Evolutionary conservation across 305 asterid genomes (phyloP).

Genomic region (Vinca major): DNA sequence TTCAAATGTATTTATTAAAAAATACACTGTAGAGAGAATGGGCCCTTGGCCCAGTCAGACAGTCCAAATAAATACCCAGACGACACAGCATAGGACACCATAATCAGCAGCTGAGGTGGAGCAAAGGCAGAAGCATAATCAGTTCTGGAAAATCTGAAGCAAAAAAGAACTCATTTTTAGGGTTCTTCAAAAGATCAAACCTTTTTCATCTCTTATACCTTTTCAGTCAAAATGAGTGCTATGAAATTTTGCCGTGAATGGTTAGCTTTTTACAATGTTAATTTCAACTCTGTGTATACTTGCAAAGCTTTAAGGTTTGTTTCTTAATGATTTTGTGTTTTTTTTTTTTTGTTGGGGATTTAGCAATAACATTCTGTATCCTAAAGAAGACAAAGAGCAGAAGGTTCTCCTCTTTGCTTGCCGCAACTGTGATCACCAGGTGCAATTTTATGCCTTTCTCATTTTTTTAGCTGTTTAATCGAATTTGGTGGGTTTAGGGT

Average conservation of each 20-base stretch:
- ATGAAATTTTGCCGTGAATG: slow-evolving; percentile 99
- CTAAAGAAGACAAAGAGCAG: slow-evolving; percentile 94
- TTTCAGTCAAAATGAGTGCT: slow-evolving; percentile 65
- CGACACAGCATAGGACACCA: too few relatives aligned
- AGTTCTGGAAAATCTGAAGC: background rate
- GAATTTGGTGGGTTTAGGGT: background rate
- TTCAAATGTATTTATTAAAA: too few relatives aligned
- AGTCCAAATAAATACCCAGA: too few relatives aligned
- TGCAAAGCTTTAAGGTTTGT: background rate
- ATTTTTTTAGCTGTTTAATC: background rate
- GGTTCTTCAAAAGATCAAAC: background rate
- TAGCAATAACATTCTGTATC: slow-evolving; percentile 94
- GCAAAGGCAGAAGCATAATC: too few relatives aligned
- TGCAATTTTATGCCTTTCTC: background rate
- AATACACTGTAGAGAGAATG: too few relatives aligned
- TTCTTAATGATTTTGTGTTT: background rate
- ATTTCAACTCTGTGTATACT: background rate
- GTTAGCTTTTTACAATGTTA: slow-evolving; percentile 19
- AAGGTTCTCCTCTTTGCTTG: slow-evolving; percentile 85
- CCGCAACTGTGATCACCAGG: slow-evolving; percentile 95
- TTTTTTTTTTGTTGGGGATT: background rate
- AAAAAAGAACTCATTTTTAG: background rate
- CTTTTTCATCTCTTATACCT: background rate
- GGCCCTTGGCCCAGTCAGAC: too few relatives aligned
- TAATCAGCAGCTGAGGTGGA: too few relatives aligned